Evolutionary conservation across 1,139 yeast species (phyloP), one percentile per base, ranked within the genome.

Genomic region (Pichia sorboxylosa): DNA sequence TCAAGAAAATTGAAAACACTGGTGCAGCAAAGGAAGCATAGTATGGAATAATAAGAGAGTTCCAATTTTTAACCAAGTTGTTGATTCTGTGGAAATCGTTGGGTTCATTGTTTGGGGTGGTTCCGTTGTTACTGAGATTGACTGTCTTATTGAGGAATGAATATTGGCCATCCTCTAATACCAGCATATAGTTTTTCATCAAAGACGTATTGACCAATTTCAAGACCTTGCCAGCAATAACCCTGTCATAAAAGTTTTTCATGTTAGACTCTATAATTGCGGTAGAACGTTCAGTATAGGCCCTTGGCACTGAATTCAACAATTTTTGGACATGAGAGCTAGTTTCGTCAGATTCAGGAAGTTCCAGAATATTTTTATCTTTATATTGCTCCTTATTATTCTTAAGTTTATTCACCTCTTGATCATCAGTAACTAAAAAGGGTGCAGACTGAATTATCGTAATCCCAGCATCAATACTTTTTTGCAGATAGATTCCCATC

Each of bases 31-130:
- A 30, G 43, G 64, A 68, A 35, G 70, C 73, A 34, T 65, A 61
- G 49, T 77, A 83, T 3, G 94, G 94, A 6, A 62, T 55, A 38
- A 82, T 65, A 30, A 82, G 48, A 1, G 62, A 49, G 30, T 66
- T 68, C 94, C 95, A 85, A 18, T 69, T 69, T 13, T 55, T 57
- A 16, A 71, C 60, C 46, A 84, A 81, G 27, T 58, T 62, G 7
- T 59, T 36, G 6, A 40, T 28, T 15, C 20, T 26, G 18, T 13
- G 15, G 5, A 18, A 26, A 2, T 54, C 56, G 4, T 20, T 19
- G 6, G 14, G 10, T 3, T 17, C 24, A 7, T 22, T 31, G 16
- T 11, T 24, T 6, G n/a, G 21, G 6, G 13, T 13, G 9, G 7
- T 15, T 3, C 26, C 22, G 2, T 13, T 27, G 10, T 26, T 29